A percentile compares a stretch with the other conserved stretches of the same genome.
phyloP scores from a whole-genome alignment of 1,284 basidiomycete species.

The Wallemia mellicola region DNA sequence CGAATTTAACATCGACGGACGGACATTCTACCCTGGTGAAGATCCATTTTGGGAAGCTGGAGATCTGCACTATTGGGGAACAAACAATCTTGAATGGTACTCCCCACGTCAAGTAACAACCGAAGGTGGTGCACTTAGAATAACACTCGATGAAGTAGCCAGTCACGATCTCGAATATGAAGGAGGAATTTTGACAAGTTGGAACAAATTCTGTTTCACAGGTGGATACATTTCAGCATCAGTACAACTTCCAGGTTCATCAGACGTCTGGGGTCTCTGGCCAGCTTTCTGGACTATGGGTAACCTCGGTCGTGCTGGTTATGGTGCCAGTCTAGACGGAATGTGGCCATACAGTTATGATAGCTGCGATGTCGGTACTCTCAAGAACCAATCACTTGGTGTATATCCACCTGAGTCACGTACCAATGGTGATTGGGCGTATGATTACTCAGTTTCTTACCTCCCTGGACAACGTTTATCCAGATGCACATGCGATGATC shows the following conservation, averaged over 20 bases:
- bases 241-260: neutral
- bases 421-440: conserved; percentile 13
- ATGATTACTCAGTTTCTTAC: conserved; percentile 20
- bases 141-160: conserved; percentile 26
- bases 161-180: conserved; percentile 45
- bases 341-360: conserved; percentile 51
- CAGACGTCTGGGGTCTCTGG: conserved; percentile 25
- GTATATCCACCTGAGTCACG: conserved; percentile 7
- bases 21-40: conserved; percentile 30
- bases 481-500: conserved; percentile 20
- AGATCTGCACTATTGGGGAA: conserved; percentile 47
- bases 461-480: conserved; percentile 18
- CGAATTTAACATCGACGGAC: conserved; percentile 52
- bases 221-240: conserved; percentile 31
- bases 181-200: conserved; percentile 35
- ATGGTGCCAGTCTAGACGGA: conserved; percentile 49
- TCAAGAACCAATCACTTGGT: conserved; percentile 19
- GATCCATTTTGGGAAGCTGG: conserved; percentile 49
- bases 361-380: conserved; percentile 38
- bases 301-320: conserved; percentile 56
- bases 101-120: conserved; percentile 26
- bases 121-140: conserved; percentile 34
- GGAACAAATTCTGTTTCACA: conserved; percentile 89
- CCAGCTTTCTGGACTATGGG: conserved; percentile 73
- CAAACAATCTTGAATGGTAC: conserved; percentile 26